Evolutionary conservation across 352 stramenopile genomes (phyloP), one percentile per base, ranked within the genome.

Genomic region (Plasmopara muralis): DNA sequence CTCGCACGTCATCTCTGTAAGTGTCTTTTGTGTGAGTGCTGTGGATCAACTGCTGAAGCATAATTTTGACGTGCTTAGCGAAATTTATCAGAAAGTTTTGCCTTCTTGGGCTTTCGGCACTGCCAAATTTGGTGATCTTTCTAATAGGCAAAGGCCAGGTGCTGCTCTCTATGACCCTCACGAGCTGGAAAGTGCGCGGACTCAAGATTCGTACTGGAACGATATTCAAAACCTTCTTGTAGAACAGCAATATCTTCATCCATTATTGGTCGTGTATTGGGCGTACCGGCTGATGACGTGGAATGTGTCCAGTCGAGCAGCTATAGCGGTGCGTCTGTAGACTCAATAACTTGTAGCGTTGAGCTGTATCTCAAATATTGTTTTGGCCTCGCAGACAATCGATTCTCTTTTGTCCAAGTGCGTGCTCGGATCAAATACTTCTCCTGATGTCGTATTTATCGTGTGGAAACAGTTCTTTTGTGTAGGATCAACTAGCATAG

Each of bases 171-270:
- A 85, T 35, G 72, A 84, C 50, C 79, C 73, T 7, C 83, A 83
- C 54, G 74, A 88, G 47, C 58, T 87, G 44, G 79, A 90, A 60
- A 83, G 68, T 31, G 66, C 66, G n/a, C 69, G 72, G 4, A 88
- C 79, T 18, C 72, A 85, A 38, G 79, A 90, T 59, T 37, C 59
- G 10, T 87, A 90, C 52, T 90, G 79, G 79, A 90, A 90, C 41
- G 77, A 87, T 31, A 87, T 88, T 41, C 79, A 90, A 53, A 70
- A 73, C 20, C 83, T 80, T 33, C 35, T 87, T 18, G 56, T 76
- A 9, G 60, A 84, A 29, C 62, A 75, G 28, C 68, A 73, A 13
- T 90, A 85, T 35, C 45, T 88, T 2, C 79, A 90, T 34, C 79
- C 79, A 18, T 41, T 90, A 0, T 46, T 90, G 13, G 54, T 80